Conservation (phyloP, 2,329 filamentous ascomycete genomes). For the Geoglossum cookeanum region DNA sequence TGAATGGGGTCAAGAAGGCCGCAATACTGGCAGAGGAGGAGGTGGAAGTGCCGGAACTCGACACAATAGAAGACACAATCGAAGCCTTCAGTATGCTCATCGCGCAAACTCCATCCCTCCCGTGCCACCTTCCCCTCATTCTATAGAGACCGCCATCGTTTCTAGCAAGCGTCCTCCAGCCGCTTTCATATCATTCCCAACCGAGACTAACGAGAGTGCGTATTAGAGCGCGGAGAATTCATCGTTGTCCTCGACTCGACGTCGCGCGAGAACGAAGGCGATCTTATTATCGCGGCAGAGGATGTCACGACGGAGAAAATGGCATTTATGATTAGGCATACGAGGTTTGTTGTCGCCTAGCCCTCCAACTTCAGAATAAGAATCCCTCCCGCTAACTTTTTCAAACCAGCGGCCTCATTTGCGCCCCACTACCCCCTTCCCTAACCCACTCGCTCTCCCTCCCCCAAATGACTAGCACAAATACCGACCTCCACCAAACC, state of each 20-base stretch:
- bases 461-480: slow-evolving; percentile 78
- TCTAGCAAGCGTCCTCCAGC: too few species aligned
- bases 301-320: slow-evolving; percentile 75
- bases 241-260: slow-evolving; percentile 88
- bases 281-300: slow-evolving; percentile 84
- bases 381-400: slow-evolving; percentile 42
- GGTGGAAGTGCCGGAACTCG: slow-evolving; percentile 16
- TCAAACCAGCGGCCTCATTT: slow-evolving; percentile 62
- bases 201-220: background rate
- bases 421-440: slow-evolving; percentile 56
- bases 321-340: slow-evolving; percentile 88
- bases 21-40: background rate
- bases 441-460: slow-evolving; percentile 55
- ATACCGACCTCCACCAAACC: slow-evolving; percentile 64
- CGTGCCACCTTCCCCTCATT: background rate
- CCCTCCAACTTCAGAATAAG: too few species aligned
- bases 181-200: background rate
- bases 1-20: background rate
- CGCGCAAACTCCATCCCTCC: too few species aligned
- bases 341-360: slow-evolving; percentile 44
- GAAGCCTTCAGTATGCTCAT: slow-evolving; percentile 14
- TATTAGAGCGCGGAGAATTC: slow-evolving; percentile 61
- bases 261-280: slow-evolving; percentile 90
- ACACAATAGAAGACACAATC: slow-evolving; percentile 16
- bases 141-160: background rate